These are phyloP conservation scores for Nitzschia sp. DNA, from an alignment of 108 stramenopile species.

Conservation along the genomic window DNA sequence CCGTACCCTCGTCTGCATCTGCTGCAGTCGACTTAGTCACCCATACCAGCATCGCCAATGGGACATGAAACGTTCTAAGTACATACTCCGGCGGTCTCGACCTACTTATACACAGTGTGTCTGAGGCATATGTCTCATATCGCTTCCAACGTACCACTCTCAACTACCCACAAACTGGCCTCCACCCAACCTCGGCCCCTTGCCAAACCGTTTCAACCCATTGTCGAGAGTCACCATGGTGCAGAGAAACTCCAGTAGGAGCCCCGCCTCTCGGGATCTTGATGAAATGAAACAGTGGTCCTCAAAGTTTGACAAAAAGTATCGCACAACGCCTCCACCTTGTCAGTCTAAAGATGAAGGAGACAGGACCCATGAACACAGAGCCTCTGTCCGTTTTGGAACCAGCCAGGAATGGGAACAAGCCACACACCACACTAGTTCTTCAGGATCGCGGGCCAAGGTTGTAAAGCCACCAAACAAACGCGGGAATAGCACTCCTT, in stretches of 20 bases:
- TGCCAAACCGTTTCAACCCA: no score
- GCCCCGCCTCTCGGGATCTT: neutral
- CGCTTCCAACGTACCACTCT: no score
- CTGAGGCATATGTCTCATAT: no score
- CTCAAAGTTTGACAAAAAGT: conserved; percentile 3
- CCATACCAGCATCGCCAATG: no score
- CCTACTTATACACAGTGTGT: no score
- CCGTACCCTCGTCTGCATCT: no score
- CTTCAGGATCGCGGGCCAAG: conserved; percentile 6
- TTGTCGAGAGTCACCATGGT: neutral
- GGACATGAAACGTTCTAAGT: no score
- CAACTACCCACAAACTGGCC: no score
- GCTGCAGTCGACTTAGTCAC: neutral
- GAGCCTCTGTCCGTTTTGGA: neutral
- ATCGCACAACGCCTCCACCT: neutral
- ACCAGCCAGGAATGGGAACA: neutral
- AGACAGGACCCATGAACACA: neutral
- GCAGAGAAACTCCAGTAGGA: neutral
- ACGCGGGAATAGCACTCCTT: neutral
- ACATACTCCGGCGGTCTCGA: no score
- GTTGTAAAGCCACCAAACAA: neutral
- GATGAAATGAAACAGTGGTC: conserved; percentile 5
- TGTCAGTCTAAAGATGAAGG: neutral
- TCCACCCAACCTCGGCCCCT: no score
- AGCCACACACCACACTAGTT: conserved; percentile 1